Conservation (phyloP, 169 alveolate species). For the Cryptosporidium bovis region DNA sequence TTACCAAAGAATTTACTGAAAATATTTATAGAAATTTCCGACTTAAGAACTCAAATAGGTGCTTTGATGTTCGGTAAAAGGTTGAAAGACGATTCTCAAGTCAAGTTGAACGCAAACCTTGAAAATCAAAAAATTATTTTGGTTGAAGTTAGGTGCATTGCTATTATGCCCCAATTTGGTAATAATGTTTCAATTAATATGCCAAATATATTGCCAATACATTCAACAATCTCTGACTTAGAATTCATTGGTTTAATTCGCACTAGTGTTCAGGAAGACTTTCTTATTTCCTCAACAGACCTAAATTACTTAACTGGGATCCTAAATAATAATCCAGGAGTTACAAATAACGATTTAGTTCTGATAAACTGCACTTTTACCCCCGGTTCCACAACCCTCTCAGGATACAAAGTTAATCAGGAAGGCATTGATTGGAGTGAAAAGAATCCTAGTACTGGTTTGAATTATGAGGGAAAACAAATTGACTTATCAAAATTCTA, state of each 20-base stretch:
- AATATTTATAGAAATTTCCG: constrained; percentile 96
- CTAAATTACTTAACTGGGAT: constrained; percentile 27
- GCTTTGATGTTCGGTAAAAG: constrained; percentile 96
- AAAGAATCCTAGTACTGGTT: constrained; percentile 78
- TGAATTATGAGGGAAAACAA: constrained; percentile 1
- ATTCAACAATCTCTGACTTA: constrained; percentile 72
- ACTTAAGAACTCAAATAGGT: constrained; percentile 97
- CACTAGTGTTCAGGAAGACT: constrained; percentile 44
- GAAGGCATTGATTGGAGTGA: constrained; percentile 95
- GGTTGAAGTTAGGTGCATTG: constrained; percentile 93
- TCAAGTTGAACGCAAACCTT: constrained; percentile 3
- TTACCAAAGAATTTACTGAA: constrained; percentile 97
- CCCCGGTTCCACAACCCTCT: constrained; percentile 97
- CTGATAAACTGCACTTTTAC: constrained; percentile 92
- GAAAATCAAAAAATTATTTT: constrained; percentile 77
- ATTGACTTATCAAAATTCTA: constrained; percentile 48
- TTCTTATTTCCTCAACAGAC: constrained; percentile 6
- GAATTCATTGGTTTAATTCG: constrained; percentile 46
- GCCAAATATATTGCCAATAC: constrained; percentile 93
- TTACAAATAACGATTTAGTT: constrained; percentile 72
- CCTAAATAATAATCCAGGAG: constrained; percentile 28
- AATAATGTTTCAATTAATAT: constrained; percentile 92
- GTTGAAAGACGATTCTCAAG: constrained; percentile 5
- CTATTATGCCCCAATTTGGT: constrained; percentile 98
- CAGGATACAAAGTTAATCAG: constrained; percentile 93